Percentiles rank a stretch among this genome's conserved stretches.
These are phyloP conservation scores for Leccinum rimulosum DNA, from an alignment of 768 basidiomycete species.

Conservation along the genomic window DNA sequence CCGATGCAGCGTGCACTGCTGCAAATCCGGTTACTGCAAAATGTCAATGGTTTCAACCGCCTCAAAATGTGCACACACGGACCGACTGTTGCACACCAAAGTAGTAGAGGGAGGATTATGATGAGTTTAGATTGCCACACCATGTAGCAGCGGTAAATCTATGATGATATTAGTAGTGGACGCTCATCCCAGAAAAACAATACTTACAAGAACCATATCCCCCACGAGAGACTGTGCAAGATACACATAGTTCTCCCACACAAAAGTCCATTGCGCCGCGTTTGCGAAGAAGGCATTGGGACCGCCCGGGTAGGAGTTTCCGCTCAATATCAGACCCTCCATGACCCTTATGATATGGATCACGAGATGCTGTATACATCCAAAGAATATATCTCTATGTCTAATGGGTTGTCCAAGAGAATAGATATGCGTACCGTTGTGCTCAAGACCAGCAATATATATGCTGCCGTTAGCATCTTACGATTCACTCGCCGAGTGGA, in stretches of 20 bases:
- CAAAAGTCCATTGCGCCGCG: conserved; percentile 27
- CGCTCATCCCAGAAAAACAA: not conserved
- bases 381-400: not conserved
- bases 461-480: conserved; percentile 24
- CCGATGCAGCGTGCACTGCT: conserved; percentile 6
- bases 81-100: conserved; percentile 31
- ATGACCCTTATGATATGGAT: conserved; percentile 25
- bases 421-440: conserved; percentile 23
- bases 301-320: conserved; percentile 17
- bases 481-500: conserved; percentile 13
- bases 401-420: not conserved
- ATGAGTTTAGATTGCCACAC: conserved; percentile 32
- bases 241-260: conserved; percentile 27
- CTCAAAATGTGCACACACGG: not conserved
- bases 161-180: not conserved
- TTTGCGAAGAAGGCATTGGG: conserved; percentile 26
- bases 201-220: conserved; percentile 29
- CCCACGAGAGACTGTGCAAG: conserved; percentile 29
- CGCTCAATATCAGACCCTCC: conserved; percentile 25
- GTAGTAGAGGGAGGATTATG: conserved; percentile 28
- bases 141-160: conserved; percentile 32
- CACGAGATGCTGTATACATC: conserved; percentile 21
- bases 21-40: conserved; percentile 15
- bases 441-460: conserved; percentile 29
- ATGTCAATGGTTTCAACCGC: not conserved